phyloP scores from a whole-genome alignment of 495 filamentous ascomycete species.

The Acidomyces sp. region DNA sequence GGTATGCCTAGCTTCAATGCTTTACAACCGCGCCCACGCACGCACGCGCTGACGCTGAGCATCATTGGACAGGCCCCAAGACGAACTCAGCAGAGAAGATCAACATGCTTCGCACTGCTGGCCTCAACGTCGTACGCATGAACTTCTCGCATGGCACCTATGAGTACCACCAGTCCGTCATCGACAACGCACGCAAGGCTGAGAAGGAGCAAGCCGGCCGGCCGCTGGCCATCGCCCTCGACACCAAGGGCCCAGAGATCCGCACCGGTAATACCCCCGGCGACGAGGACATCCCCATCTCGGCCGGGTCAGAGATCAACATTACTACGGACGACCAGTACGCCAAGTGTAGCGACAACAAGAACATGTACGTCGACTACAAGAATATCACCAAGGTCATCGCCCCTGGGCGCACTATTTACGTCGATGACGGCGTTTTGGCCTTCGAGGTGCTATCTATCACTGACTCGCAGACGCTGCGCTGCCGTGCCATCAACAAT shows the following conservation, averaged over 20 bases:
- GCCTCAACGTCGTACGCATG: constrained; percentile 96
- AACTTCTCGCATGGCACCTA: constrained; percentile 98
- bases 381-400: constrained; percentile 99
- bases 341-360: constrained; percentile 62
- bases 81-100: constrained; percentile 96
- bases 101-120: constrained; percentile 75
- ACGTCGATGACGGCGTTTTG: constrained; percentile 94
- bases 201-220: constrained; percentile 62
- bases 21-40: neutral
- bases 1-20: constrained; percentile 37
- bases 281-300: constrained; percentile 78
- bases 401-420: constrained; percentile 81
- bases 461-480: constrained; percentile 75
- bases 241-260: constrained; percentile 99
- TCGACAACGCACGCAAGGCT: constrained; percentile 81
- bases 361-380: constrained; percentile 98
- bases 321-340: constrained; percentile 97
- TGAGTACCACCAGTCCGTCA: constrained; percentile 93
- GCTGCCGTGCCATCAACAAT: constrained; percentile 79
- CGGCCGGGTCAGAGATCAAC: constrained; percentile 69
- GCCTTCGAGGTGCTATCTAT: constrained; percentile 87
- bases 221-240: constrained; percentile 89
- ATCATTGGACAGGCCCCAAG: constrained; percentile 65
- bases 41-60: neutral
- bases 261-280: constrained; percentile 81